These are phyloP conservation scores for Emydomyces testavorans DNA, from an alignment of 2,329 filamentous ascomycete species.

Conservation along the genomic window DNA sequence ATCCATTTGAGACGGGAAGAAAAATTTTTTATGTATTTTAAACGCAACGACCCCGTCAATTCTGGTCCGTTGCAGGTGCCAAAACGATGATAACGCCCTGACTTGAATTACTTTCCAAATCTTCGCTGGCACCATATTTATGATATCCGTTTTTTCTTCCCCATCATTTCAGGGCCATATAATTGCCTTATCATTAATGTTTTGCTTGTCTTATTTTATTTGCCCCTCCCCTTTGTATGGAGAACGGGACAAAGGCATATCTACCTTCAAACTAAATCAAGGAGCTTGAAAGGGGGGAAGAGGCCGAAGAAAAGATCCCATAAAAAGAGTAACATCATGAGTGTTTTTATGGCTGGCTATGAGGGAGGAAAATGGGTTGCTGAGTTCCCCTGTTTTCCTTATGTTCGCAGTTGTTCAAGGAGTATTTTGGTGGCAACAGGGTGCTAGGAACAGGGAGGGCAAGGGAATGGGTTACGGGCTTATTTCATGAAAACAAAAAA, in stretches of 20 bases:
- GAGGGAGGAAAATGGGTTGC: not conserved
- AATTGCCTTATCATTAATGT: slow-evolving; percentile 5
- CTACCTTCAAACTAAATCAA: not conserved
- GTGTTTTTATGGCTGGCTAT: not conserved
- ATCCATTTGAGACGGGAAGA: too few relatives aligned
- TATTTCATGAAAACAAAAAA: not conserved
- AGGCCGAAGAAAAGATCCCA: not conserved
- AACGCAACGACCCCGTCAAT: too few relatives aligned
- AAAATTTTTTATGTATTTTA: too few relatives aligned
- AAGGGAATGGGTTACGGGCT: not conserved
- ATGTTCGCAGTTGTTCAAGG: not conserved
- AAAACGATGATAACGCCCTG: not conserved
- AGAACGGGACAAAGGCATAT: not conserved
- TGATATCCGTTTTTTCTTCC: not conserved
- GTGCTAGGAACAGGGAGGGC: not conserved
- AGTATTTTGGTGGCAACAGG: not conserved
- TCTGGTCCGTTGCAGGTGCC: too few relatives aligned
- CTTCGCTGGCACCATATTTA: not conserved
- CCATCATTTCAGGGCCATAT: slow-evolving; percentile 1
- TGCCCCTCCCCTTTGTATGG: not conserved
- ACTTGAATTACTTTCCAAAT: not conserved
- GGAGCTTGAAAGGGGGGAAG: not conserved
- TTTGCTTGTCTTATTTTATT: too few relatives aligned
- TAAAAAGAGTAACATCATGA: not conserved
- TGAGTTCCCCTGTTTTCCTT: not conserved